These are phyloP conservation scores for Cryoendolithus antarcticus DNA, from an alignment of 2,329 filamentous ascomycete genomes.

Conservation along the genomic window DNA sequence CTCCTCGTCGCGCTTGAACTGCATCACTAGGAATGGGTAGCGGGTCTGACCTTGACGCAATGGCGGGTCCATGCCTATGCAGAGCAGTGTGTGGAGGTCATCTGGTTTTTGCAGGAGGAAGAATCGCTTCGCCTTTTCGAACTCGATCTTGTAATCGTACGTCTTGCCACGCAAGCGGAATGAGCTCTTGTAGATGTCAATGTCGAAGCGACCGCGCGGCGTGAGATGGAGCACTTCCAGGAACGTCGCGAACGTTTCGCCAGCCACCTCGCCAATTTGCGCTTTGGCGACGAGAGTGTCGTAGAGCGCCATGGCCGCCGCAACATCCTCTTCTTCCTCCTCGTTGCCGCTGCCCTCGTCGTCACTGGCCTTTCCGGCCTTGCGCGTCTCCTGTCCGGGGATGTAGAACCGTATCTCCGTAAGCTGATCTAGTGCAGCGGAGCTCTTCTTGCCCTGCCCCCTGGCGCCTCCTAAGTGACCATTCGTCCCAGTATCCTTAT, in stretches of 20 bases:
- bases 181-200: conserved; percentile 97
- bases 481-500: conserved; percentile 60
- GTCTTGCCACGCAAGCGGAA: conserved; percentile 97
- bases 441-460: conserved; percentile 75
- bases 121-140: conserved; percentile 95
- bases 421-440: conserved; percentile 79
- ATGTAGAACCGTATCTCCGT: conserved; percentile 99
- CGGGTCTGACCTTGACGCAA: conserved; percentile 93
- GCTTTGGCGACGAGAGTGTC: conserved; percentile 97
- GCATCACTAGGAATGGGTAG: conserved; percentile 98
- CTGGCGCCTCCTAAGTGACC: conserved; percentile 60
- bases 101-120: conserved; percentile 98
- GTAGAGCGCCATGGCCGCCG: conserved; percentile 94
- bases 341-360: conserved; percentile 49
- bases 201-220: conserved; percentile 96
- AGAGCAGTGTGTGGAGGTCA: conserved; percentile 88
- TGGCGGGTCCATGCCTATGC: conserved; percentile 85
- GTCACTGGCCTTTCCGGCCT: conserved; percentile 56
- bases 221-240: conserved; percentile 93
- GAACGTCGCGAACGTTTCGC: conserved; percentile 95
- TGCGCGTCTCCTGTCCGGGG: conserved; percentile 69
- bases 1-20: conserved; percentile 95
- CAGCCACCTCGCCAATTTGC: conserved; percentile 97
- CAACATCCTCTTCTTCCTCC: conserved; percentile 63
- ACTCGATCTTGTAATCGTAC: conserved; percentile 99